Percentiles rank a stretch among this genome's conserved stretches.
These are phyloP conservation scores for Ophiocordyceps camponoti-rufipedis DNA, from an alignment of 2,329 filamentous ascomycete species.

Conservation along the genomic window DNA sequence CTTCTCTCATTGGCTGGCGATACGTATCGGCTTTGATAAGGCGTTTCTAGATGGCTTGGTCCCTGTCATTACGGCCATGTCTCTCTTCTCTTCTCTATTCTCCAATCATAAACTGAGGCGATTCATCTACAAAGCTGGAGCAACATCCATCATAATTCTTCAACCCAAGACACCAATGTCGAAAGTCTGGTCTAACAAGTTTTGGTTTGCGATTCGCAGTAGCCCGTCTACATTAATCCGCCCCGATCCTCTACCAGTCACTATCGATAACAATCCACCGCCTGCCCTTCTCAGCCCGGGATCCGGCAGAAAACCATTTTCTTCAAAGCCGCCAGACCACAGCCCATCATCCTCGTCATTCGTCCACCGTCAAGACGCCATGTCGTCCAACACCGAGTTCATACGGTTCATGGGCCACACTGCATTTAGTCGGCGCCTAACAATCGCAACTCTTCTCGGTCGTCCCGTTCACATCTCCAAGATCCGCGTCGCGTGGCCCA, in stretches of 20 bases:
- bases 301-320: constrained; percentile 20
- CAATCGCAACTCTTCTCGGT: constrained; percentile 82
- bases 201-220: not conserved
- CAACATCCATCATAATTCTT: too few relatives aligned
- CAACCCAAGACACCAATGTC: too few relatives aligned
- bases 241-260: not conserved
- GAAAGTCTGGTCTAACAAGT: not conserved
- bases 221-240: not conserved
- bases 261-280: constrained; percentile 18
- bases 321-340: constrained; percentile 3
- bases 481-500: constrained; percentile 74
- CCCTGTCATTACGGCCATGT: too few relatives aligned
- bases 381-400: constrained; percentile 28
- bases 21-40: not conserved
- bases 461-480: constrained; percentile 80
- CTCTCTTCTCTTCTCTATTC: too few relatives aligned
- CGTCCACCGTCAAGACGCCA: constrained; percentile 1
- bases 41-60: too few relatives aligned
- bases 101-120: too few relatives aligned
- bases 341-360: not conserved
- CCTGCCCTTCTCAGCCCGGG: constrained; percentile 7
- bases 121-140: too few relatives aligned
- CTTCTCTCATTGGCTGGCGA: not conserved
- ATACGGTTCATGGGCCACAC: constrained; percentile 72
- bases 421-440: constrained; percentile 64